phyloP scores from a whole-genome alignment of 441 rosid genomes.

The Adansonia grandidieri region DNA sequence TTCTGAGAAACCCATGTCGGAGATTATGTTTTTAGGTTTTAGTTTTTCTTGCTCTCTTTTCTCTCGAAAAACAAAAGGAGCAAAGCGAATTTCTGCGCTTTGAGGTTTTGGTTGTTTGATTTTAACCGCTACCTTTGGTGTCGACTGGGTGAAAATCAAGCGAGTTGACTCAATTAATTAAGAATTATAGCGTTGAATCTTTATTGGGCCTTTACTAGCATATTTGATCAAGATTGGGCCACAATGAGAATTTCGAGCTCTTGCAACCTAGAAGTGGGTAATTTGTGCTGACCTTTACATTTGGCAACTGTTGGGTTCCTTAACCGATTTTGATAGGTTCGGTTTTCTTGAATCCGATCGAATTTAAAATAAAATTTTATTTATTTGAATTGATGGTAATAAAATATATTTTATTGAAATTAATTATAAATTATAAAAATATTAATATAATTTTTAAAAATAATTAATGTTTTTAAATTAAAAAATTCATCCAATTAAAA shows the following conservation, averaged over 20 bases:
- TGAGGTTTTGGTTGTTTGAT: neutral
- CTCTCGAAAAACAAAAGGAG: neutral
- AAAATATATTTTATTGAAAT: no score
- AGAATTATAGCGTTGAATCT: neutral
- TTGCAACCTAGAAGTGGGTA: neutral
- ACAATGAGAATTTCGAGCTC: neutral
- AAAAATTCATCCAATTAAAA: no score
- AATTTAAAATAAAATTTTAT: no score
- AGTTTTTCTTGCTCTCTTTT: neutral
- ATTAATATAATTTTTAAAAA: no score
- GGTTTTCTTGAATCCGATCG: no score
- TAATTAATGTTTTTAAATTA: no score
- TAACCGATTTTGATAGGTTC: no score
- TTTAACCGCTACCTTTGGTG: neutral
- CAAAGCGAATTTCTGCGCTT: neutral
- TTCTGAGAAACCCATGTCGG: slow-evolving; percentile 51
- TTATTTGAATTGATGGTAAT: no score
- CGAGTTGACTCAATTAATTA: neutral
- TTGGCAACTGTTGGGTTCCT: no score
- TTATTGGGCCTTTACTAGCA: slow-evolving; percentile 2
- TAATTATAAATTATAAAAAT: no score
- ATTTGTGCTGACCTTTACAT: neutral
- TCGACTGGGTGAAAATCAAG: slow-evolving; percentile 8
- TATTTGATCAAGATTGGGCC: neutral
- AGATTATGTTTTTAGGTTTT: neutral